These are phyloP conservation scores for Kwoniella shivajii DNA, from an alignment of 1,284 basidiomycete genomes.

Conservation along the genomic window DNA sequence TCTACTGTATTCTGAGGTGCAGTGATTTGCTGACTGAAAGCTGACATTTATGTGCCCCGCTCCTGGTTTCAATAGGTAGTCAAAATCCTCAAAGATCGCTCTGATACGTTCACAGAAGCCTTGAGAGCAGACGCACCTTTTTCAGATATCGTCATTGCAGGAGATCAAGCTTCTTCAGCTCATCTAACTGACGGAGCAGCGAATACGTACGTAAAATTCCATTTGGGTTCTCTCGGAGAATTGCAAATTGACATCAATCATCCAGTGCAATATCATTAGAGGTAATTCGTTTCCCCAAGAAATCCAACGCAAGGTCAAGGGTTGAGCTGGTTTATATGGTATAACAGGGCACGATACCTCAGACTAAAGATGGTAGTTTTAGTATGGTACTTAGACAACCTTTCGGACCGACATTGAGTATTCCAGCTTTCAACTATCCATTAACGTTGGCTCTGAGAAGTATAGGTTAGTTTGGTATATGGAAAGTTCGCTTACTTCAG, in stretches of 20 bases:
- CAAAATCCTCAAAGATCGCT: conserved; percentile 21
- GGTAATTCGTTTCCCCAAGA: conserved; percentile 4
- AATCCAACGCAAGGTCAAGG: no score
- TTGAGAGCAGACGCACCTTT: conserved; percentile 23
- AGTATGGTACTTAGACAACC: conserved; percentile 34
- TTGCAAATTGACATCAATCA: neutral
- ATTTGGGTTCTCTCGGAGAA: neutral
- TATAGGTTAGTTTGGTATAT: conserved; percentile 31
- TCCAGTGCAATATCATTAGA: conserved; percentile 26
- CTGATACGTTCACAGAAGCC: conserved; percentile 12
- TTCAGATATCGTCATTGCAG: conserved; percentile 18
- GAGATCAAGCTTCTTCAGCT: conserved; percentile 18
- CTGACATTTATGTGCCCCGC: no score
- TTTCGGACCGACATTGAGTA: conserved; percentile 35
- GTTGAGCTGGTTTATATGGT: neutral
- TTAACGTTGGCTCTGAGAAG: conserved; percentile 35
- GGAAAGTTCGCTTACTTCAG: no score
- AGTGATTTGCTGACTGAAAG: no score
- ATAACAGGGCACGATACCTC: conserved; percentile 30
- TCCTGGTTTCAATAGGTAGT: neutral
- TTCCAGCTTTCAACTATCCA: conserved; percentile 43
- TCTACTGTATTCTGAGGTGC: neutral
- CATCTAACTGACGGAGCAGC: conserved; percentile 29
- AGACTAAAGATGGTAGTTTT: conserved; percentile 29
- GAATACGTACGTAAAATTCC: conserved; percentile 18